These are phyloP conservation scores for Zhuliangozyma parablackwelliae DNA, from an alignment of 1,139 yeast species.

Conservation along the genomic window DNA sequence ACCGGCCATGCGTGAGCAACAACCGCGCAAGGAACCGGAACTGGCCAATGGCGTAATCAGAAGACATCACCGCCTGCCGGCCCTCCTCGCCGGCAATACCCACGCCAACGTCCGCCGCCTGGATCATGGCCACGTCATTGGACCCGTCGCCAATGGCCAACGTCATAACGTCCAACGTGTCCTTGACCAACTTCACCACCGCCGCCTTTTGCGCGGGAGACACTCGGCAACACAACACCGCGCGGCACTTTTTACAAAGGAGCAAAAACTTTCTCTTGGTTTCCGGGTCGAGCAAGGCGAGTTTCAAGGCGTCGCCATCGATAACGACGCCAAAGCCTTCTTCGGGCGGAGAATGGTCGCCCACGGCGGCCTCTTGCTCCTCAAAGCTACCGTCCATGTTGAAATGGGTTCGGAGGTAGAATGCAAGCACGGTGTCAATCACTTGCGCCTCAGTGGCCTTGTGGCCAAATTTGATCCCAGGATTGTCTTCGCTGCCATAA, in stretches of 20 bases:
- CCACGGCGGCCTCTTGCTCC: conserved; percentile 58
- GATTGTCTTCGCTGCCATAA: conserved; percentile 28
- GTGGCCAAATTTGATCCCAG: conserved; percentile 28
- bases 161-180: conserved; percentile 70
- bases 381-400: conserved; percentile 56
- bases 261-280: conserved; percentile 66
- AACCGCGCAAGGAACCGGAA: conserved; percentile 78
- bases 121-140: conserved; percentile 97
- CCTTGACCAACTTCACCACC: conserved; percentile 87
- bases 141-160: conserved; percentile 99
- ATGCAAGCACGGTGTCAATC: conserved; percentile 54
- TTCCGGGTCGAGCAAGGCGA: conserved; percentile 58
- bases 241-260: conserved; percentile 87
- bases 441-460: conserved; percentile 23
- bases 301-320: conserved; percentile 87
- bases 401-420: conserved; percentile 60
- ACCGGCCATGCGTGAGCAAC: conserved; percentile 87
- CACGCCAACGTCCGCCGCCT: conserved; percentile 97
- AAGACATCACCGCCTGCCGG: conserved; percentile 95
- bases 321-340: conserved; percentile 79
- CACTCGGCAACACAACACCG: conserved; percentile 95
- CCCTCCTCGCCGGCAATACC: conserved; percentile 99
- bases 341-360: conserved; percentile 73
- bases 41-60: conserved; percentile 95
- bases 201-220: conserved; percentile 96